These are phyloP conservation scores for Flaveria linearis DNA, from an alignment of 129 eudicot genomes.

Conservation along the genomic window DNA sequence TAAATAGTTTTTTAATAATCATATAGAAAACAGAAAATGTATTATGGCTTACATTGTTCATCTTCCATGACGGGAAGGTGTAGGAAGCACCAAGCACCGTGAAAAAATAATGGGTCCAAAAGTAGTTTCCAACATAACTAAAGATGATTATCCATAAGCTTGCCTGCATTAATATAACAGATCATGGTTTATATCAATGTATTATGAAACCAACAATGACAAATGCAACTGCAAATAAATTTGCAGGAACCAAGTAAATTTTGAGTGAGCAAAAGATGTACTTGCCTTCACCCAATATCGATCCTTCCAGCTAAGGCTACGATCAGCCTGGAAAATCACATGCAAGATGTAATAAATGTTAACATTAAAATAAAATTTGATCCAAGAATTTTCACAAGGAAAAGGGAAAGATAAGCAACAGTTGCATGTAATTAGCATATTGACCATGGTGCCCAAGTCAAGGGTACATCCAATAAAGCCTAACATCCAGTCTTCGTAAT, in stretches of 20 bases:
- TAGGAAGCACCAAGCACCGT: slow-evolving; percentile 93
- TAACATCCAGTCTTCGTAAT: not conserved
- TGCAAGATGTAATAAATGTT: not conserved
- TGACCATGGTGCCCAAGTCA: not conserved
- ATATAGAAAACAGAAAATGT: not conserved
- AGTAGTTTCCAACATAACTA: slow-evolving; percentile 91
- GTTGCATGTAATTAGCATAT: not conserved
- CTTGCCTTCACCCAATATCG: slow-evolving; percentile 96
- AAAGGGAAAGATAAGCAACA: slow-evolving; percentile 2
- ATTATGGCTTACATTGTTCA: slow-evolving; percentile 68
- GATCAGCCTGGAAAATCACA: slow-evolving; percentile 63
- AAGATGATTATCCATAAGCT: slow-evolving; percentile 81
- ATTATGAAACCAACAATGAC: not conserved
- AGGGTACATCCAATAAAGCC: not conserved
- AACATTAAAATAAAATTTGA: not conserved
- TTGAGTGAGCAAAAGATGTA: slow-evolving; percentile 16
- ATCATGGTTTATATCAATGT: not conserved
- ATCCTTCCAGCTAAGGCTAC: slow-evolving; percentile 62
- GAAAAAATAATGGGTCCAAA: slow-evolving; percentile 98
- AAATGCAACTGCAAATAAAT: not conserved
- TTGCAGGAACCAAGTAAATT: not conserved
- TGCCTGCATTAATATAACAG: slow-evolving; percentile 56
- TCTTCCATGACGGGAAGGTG: slow-evolving; percentile 97
- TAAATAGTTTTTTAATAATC: not conserved
- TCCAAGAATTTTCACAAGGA: not conserved